These are phyloP conservation scores for Gillenia trifoliata DNA, from an alignment of 306 rosid genomes.

Conservation along the genomic window DNA sequence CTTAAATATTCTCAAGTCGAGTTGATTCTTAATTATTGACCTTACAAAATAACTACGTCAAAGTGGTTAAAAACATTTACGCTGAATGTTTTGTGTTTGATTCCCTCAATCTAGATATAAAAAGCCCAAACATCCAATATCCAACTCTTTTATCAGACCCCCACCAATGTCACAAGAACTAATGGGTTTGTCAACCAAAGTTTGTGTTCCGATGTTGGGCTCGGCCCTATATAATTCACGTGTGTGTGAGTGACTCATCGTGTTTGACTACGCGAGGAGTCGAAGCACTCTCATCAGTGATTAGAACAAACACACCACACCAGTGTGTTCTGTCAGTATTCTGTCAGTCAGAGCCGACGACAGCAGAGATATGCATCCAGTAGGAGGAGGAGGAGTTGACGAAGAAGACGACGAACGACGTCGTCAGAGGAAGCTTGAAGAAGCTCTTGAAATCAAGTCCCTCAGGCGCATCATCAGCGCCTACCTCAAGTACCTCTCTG, in stretches of 20 bases:
- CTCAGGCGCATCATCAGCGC: constrained; percentile 88
- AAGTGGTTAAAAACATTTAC: too few species aligned
- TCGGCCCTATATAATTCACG: not conserved
- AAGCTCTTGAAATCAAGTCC: constrained; percentile 84
- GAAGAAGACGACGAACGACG: constrained; percentile 42
- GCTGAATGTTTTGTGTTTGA: accelerated
- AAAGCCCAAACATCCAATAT: not conserved
- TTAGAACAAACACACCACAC: not conserved
- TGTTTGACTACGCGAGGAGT: not conserved
- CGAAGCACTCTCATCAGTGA: not conserved
- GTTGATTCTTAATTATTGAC: too few species aligned
- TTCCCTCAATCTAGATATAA: too few species aligned
- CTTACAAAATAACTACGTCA: too few species aligned
- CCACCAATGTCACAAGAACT: not conserved
- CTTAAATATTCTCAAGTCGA: too few species aligned
- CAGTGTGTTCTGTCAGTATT: not conserved
- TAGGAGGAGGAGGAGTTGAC: not conserved
- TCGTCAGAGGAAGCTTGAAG: constrained; percentile 74
- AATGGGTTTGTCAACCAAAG: not conserved
- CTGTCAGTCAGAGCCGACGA: not conserved
- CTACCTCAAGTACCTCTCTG: constrained; percentile 64
- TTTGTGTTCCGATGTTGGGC: not conserved
- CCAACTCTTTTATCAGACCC: not conserved
- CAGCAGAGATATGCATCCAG: constrained; percentile 12
- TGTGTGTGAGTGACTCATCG: not conserved